phyloP scores from a whole-genome alignment of 1,284 basidiomycete species.

The Spongispora temasekensis region DNA sequence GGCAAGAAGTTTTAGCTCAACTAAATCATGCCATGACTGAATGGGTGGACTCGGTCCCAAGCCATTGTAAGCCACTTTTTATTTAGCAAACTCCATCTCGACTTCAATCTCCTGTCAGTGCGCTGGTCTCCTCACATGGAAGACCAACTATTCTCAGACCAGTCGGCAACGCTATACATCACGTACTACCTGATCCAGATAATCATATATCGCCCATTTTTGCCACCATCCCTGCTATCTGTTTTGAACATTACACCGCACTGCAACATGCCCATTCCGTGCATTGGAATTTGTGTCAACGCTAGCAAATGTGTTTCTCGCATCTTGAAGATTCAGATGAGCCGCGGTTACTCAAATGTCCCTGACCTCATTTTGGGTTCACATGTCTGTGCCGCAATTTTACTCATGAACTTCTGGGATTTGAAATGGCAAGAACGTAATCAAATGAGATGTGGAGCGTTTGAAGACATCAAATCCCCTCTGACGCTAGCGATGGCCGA shows the following conservation, averaged over 20 bases:
- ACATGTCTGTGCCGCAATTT: conserved; percentile 46
- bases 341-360: conserved; percentile 43
- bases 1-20: conserved; percentile 67
- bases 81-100: not conserved
- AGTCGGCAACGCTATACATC: conserved; percentile 67
- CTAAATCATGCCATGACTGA: conserved; percentile 70
- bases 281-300: conserved; percentile 65
- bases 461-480: conserved; percentile 45
- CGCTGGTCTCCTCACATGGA: conserved; percentile 66
- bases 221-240: conserved; percentile 43
- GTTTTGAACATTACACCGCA: conserved; percentile 26
- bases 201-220: conserved; percentile 77
- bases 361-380: conserved; percentile 44
- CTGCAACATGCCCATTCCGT: conserved; percentile 43
- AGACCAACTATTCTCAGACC: conserved; percentile 57
- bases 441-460: conserved; percentile 24
- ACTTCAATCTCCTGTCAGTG: conserved; percentile 43
- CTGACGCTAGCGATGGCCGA: conserved; percentile 41
- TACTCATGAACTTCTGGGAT: conserved; percentile 52
- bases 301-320: conserved; percentile 64
- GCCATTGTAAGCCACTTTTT: conserved; percentile 52
- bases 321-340: conserved; percentile 55
- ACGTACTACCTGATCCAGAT: conserved; percentile 74
- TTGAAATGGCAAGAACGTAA: conserved; percentile 46
- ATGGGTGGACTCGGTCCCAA: conserved; percentile 73